Evolutionary conservation across 1,284 basidiomycete genomes (phyloP).

Genomic region (Microbotryum lychnidis-dioicae): DNA sequence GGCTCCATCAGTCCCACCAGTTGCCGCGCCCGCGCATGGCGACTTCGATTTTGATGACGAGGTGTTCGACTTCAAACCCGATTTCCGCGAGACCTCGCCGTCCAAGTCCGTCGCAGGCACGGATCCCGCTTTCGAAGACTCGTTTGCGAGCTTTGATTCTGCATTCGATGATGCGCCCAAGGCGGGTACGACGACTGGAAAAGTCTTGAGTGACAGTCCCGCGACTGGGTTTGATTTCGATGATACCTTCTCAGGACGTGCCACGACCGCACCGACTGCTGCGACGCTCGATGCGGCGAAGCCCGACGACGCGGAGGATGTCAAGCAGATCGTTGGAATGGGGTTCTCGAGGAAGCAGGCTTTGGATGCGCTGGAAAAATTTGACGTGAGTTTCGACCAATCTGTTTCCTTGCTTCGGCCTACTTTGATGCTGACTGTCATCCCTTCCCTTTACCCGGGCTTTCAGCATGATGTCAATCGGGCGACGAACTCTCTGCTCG

Average conservation of each 20-base stretch:
- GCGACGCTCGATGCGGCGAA: conserved; percentile 1
- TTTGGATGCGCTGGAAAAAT: conserved; percentile 59
- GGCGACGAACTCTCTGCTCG: too few species aligned
- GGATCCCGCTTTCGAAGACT: conserved; percentile 22
- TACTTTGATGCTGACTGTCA: too few species aligned
- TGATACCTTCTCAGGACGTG: not conserved
- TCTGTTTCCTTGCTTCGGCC: too few species aligned
- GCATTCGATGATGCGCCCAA: conserved; percentile 21
- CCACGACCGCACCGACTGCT: not conserved
- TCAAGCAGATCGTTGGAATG: conserved; percentile 69
- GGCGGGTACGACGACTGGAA: conserved; percentile 6
- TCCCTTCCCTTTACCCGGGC: too few species aligned
- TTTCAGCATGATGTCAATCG: too few species aligned
- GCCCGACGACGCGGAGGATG: conserved; percentile 64
- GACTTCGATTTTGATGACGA: conserved; percentile 18
- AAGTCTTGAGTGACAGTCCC: not conserved
- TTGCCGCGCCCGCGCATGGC: not conserved
- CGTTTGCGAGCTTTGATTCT: conserved; percentile 11
- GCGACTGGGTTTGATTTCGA: not conserved
- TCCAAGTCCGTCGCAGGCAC: conserved; percentile 7
- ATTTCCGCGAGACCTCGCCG: conserved; percentile 7
- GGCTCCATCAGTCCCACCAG: not conserved
- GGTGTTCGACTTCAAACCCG: conserved; percentile 25
- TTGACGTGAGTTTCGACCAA: conserved; percentile 40
- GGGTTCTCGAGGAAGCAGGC: conserved; percentile 73